Evolutionary conservation across 768 basidiomycete species (phyloP).

Genomic region (Kwoniella sp.): DNA sequence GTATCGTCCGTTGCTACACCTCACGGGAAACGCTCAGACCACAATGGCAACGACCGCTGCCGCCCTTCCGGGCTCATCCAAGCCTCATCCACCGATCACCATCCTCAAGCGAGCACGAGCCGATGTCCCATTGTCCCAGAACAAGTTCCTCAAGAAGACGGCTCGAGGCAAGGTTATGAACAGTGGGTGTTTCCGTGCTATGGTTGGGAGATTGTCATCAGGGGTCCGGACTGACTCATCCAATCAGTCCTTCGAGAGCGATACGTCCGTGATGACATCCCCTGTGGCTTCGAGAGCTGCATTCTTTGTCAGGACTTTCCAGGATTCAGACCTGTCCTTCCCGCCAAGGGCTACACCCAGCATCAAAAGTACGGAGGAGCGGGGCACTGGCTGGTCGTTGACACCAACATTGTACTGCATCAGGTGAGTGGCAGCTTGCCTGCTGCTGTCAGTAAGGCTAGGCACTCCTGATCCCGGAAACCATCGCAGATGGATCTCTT

Average conservation of each 20-base stretch:
- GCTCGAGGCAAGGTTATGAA: conserved; percentile 89
- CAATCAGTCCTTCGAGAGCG: conserved; percentile 77
- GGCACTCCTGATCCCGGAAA: background rate
- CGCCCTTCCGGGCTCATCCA: conserved; percentile 21
- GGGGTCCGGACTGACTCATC: background rate
- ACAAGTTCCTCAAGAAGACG: conserved; percentile 95
- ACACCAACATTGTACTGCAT: conserved; percentile 90
- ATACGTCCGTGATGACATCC: conserved; percentile 86
- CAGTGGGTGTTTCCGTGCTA: conserved; percentile 55
- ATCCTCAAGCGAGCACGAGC: conserved; percentile 48
- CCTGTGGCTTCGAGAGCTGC: conserved; percentile 74
- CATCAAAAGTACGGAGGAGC: conserved; percentile 53
- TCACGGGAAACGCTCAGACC: background rate
- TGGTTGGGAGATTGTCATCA: background rate
- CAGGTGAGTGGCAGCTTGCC: conserved; percentile 57
- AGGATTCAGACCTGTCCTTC: conserved; percentile 55
- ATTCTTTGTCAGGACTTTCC: conserved; percentile 56
- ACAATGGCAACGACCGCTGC: conserved; percentile 19
- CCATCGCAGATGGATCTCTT: conserved; percentile 80
- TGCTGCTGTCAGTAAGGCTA: background rate
- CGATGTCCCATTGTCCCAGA: conserved; percentile 57
- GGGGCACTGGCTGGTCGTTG: conserved; percentile 75
- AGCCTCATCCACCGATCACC: conserved; percentile 39
- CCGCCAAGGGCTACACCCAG: conserved; percentile 58
- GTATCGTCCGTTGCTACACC: too few species aligned